phyloP scores from a whole-genome alignment of 2,329 filamentous ascomycete genomes.

The Diaporthe capsici region DNA sequence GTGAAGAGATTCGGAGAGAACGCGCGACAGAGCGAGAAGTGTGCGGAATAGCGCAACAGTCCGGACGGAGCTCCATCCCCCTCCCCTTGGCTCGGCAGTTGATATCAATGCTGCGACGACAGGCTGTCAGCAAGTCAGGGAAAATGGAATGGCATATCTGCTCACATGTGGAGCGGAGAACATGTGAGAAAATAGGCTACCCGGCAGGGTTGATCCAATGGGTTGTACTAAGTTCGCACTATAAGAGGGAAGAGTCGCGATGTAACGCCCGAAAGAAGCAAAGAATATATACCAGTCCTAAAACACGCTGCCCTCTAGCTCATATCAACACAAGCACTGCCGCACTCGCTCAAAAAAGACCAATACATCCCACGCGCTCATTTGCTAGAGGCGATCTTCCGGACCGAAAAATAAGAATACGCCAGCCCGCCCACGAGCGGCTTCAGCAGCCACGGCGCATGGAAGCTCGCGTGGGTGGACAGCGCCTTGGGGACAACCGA shows the following conservation, averaged over 20 bases:
- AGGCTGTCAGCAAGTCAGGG: neutral
- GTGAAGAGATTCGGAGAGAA: neutral
- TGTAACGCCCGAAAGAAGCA: neutral
- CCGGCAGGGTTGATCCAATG: neutral
- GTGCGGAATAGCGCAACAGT: neutral
- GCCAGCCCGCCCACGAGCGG: conserved; percentile 50
- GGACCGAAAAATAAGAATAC: conserved; percentile 46
- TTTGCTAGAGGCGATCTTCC: neutral
- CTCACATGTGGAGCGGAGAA: neutral
- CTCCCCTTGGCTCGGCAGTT: neutral
- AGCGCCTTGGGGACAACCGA: conserved; percentile 56
- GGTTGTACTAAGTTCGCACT: neutral
- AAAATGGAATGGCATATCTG: neutral
- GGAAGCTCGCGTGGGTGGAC: conserved; percentile 51
- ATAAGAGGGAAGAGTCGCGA: neutral
- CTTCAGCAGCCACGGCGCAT: conserved; percentile 50
- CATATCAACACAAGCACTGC: neutral
- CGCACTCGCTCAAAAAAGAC: neutral
- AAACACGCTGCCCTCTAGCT: neutral
- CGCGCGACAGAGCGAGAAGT: neutral
- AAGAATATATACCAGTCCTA: neutral
- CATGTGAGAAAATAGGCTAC: neutral
- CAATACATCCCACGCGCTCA: neutral
- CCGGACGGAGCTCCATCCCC: neutral
- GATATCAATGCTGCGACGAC: neutral